Base-by-base conservation (phyloP, 208 protist species). In the Strigomonas oncopelti region DNA sequence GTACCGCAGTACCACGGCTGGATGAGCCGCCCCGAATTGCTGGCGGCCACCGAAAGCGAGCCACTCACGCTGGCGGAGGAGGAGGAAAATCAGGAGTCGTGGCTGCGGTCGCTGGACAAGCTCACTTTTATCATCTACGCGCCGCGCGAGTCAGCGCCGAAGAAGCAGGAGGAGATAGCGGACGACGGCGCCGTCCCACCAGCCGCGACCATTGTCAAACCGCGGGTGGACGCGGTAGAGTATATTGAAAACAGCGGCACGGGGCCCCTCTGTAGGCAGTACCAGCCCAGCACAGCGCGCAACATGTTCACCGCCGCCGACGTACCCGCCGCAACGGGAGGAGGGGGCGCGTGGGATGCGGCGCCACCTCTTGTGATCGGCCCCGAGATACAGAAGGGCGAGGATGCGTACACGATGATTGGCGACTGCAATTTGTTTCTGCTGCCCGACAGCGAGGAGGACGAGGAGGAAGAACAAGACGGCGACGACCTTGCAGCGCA, bases 391-490 rank as follows among this genome's bases (percentile, higher is more conserved):
- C 36, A 38, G 51, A 3, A 20, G 3, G 55, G 36, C 16, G 65
- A 65, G 45, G 31, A 25, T 13, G 22, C 65, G 22, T 86, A 72
- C 32, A 65, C 75, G 14, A 88, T 95, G 89, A 75, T 94, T 48
- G 94, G 94, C 0, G 94, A 97, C 69, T 93, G 91, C 78, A 97
- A 97, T 72, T 66, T 94, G 13, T 96, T 97, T 57, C 46, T 94
- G 31, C 71, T 90, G 25, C 25, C 48, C 5, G 59, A 64, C 28
- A 75, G 71, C 46, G 77, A 82, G n/a, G 55, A 68, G 0, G 53
- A 60, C 5, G 73, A 71, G 0, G 75, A 56, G 22, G 45, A 65
- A 0, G 67, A 78, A 5, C 63, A 34, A 3, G 42, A 67, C 7
- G 60, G 27, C 27, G 65, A 22, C 24, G 52, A 14, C 53, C 8